Percentiles rank a stretch among this genome's conserved stretches.
Evolutionary conservation across 257 asterid species (phyloP).

Genomic region (Salvia rosmarinus): DNA sequence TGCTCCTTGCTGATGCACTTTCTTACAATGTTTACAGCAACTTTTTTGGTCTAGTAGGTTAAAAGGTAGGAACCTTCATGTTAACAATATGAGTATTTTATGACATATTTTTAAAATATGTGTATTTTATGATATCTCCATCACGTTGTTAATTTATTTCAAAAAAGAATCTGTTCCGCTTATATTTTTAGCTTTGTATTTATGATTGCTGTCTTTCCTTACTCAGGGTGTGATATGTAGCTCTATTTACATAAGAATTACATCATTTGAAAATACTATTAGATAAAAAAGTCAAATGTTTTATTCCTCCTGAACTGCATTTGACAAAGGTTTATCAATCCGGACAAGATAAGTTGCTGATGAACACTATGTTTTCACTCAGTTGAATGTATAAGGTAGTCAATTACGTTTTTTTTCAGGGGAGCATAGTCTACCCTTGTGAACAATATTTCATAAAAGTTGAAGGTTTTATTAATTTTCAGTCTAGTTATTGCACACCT

Average conservation of each 20-base stretch:
- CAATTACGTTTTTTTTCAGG: background rate
- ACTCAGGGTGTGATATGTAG: background rate
- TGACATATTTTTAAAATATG: background rate
- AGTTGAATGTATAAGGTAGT: slow-evolving; percentile 1
- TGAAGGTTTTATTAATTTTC: slow-evolving; percentile 1
- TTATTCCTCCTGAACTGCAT: slow-evolving; percentile 2
- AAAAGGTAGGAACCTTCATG: background rate
- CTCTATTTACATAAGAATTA: background rate
- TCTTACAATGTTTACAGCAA: background rate
- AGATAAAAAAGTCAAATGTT: background rate
- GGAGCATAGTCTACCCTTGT: slow-evolving; percentile 5
- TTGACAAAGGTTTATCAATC: background rate
- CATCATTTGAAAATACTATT: background rate
- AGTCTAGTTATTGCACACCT: slow-evolving; percentile 26
- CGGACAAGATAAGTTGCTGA: slow-evolving; percentile 2
- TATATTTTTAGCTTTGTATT: background rate
- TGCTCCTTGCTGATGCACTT: background rate
- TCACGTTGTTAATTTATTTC: background rate
- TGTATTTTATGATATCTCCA: background rate
- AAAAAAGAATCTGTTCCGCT: background rate
- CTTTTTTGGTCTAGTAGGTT: background rate
- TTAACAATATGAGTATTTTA: background rate
- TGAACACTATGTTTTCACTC: background rate
- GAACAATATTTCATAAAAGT: background rate
- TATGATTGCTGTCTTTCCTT: background rate